These are phyloP conservation scores for Boehmeria nivea DNA, from an alignment of 306 rosid species.

Conservation along the genomic window DNA sequence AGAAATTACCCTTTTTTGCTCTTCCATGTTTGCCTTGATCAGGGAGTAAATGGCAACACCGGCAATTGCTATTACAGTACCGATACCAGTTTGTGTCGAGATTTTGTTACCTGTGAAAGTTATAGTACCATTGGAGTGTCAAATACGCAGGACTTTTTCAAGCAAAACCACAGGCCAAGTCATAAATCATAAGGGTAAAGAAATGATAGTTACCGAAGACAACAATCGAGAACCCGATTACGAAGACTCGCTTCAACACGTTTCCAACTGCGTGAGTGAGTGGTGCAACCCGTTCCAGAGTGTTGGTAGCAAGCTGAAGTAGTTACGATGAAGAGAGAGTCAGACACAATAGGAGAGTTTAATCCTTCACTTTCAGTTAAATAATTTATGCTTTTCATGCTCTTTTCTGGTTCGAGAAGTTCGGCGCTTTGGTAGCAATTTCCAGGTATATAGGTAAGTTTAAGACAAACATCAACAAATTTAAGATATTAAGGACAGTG, in stretches of 20 bases:
- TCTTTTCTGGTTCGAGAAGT: no score
- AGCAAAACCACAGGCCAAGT: not conserved
- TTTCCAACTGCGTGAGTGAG: conserved; percentile 79
- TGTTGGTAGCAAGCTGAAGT: conserved; percentile 68
- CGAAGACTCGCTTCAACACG: conserved; percentile 76
- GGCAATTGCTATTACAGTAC: conserved; percentile 66
- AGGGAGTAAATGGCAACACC: conserved; percentile 74
- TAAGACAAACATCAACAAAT: not conserved
- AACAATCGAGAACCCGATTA: conserved; percentile 72
- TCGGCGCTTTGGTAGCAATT: no score
- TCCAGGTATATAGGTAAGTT: no score
- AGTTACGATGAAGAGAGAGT: not conserved
- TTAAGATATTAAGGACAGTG: not conserved
- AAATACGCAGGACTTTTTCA: not conserved
- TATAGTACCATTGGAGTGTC: not conserved
- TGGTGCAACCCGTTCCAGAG: conserved; percentile 73
- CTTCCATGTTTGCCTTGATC: conserved; percentile 71
- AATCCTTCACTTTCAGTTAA: no score
- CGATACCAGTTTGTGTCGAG: conserved; percentile 70
- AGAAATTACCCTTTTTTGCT: conserved; percentile 42
- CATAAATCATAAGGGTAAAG: not conserved
- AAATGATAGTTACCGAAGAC: conserved; percentile 47
- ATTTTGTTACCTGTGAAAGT: conserved; percentile 53
- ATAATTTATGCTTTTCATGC: no score
- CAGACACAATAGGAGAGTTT: not conserved